These are phyloP conservation scores for Phylloboletellus chloephorus DNA, from an alignment of 1,284 basidiomycete species.

Conservation along the genomic window DNA sequence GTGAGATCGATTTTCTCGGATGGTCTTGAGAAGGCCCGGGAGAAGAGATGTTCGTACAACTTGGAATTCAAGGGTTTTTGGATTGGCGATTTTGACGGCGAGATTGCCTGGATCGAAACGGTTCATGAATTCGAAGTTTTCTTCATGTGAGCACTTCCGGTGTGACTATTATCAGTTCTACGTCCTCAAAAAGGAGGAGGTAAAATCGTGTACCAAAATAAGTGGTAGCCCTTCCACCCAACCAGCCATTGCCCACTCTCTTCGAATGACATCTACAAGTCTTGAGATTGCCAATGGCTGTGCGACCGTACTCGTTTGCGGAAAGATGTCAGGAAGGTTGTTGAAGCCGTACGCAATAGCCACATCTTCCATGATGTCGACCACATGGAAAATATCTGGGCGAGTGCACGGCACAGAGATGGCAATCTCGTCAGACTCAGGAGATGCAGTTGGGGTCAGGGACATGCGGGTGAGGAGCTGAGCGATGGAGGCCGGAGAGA, in stretches of 20 bases:
- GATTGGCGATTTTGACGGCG: conserved; percentile 92
- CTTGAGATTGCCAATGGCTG: conserved; percentile 90
- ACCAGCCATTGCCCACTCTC: conserved; percentile 90
- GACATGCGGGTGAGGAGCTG: conserved; percentile 76
- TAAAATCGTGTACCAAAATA: conserved; percentile 63
- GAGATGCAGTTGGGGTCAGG: conserved; percentile 43
- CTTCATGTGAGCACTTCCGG: conserved; percentile 89
- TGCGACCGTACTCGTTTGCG: conserved; percentile 92
- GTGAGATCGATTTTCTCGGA: conserved; percentile 94
- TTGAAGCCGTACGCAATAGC: conserved; percentile 99
- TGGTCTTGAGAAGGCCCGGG: conserved; percentile 93
- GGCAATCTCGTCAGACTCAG: conserved; percentile 55
- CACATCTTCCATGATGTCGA: conserved; percentile 97
- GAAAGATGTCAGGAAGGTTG: conserved; percentile 89
- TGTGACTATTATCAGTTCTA: conserved; percentile 3
- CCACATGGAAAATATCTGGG: conserved; percentile 96
- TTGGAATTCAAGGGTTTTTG: conserved; percentile 97
- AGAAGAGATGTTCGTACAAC: conserved; percentile 94
- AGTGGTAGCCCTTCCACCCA: conserved; percentile 95
- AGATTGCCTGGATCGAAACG: conserved; percentile 74
- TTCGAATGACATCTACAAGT: conserved; percentile 82
- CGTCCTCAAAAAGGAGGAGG: neutral
- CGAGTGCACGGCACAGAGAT: conserved; percentile 87
- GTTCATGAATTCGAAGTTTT: conserved; percentile 94
- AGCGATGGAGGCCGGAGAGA: conserved; percentile 58